phyloP scores from a whole-genome alignment of 441 rosid species.

The Brassica hybrid region DNA sequence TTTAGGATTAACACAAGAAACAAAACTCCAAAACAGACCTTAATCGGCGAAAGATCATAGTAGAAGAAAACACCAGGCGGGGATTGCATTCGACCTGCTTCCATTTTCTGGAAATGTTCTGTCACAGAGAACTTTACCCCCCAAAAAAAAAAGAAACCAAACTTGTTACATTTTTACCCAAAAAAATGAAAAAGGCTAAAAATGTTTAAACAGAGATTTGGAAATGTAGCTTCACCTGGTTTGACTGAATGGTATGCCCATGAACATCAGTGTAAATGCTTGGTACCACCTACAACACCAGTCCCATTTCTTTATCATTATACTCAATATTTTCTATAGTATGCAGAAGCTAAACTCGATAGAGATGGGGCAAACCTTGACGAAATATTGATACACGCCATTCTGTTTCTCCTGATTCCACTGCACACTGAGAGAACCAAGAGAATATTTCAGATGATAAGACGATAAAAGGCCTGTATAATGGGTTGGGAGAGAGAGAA shows the following conservation, averaged over 20 bases:
- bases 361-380: conserved; percentile 63
- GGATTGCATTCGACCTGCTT: conserved; percentile 64
- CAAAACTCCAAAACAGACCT: conserved; percentile 49
- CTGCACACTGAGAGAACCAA: conserved; percentile 59
- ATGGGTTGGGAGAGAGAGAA: conserved; percentile 2
- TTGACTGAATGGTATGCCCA: conserved; percentile 80
- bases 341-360: background rate
- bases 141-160: background rate
- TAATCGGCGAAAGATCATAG: conserved; percentile 96
- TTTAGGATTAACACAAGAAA: background rate
- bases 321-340: background rate
- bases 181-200: background rate
- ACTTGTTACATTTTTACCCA: background rate
- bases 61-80: conserved; percentile 96
- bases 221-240: conserved; percentile 62
- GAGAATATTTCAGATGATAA: conserved; percentile 8
- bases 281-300: conserved; percentile 66
- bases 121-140: conserved; percentile 81
- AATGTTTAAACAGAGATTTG: background rate
- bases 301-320: background rate
- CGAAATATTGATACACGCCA: conserved; percentile 94
- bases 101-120: conserved; percentile 78
- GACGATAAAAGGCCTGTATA: background rate
- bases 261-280: conserved; percentile 86
- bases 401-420: conserved; percentile 82